A percentile compares a stretch with the other conserved stretches of the same genome.
These are phyloP conservation scores for Penstemon newberryi DNA, from an alignment of 257 asterid species.

Conservation along the genomic window DNA sequence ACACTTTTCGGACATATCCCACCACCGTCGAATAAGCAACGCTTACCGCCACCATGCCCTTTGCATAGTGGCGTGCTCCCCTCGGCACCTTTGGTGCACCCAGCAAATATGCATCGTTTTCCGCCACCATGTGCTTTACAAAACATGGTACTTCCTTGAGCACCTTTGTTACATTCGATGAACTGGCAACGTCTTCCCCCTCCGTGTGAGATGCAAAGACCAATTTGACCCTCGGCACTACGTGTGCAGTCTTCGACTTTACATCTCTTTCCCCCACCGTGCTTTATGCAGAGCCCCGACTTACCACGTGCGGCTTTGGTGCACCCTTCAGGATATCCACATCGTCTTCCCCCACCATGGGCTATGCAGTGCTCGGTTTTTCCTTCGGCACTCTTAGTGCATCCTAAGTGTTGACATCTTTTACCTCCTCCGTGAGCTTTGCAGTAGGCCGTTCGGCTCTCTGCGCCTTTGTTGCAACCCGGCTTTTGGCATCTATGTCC, in stretches of 20 bases:
- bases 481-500: constrained; percentile 90
- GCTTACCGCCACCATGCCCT: constrained; percentile 96
- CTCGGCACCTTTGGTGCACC: constrained; percentile 89
- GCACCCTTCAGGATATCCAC: constrained; percentile 63
- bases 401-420: constrained; percentile 72
- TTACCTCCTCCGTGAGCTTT: constrained; percentile 91
- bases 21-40: constrained; percentile 84
- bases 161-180: constrained; percentile 61
- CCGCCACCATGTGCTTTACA: constrained; percentile 98
- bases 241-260: constrained; percentile 75
- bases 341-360: constrained; percentile 86
- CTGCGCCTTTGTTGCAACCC: constrained; percentile 84
- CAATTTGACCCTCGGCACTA: constrained; percentile 89
- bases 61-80: constrained; percentile 94
- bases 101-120: constrained; percentile 74
- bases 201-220: constrained; percentile 90
- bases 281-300: constrained; percentile 88
- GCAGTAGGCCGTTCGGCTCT: constrained; percentile 86
- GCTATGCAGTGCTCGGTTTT: constrained; percentile 80
- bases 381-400: constrained; percentile 93
- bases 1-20: constrained; percentile 95
- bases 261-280: constrained; percentile 96
- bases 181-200: constrained; percentile 86
- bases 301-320: constrained; percentile 85
- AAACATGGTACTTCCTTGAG: constrained; percentile 80